Evolutionary conservation across 495 filamentous ascomycete genomes (phyloP).

Genomic region (Chaetomium cochliodes): DNA sequence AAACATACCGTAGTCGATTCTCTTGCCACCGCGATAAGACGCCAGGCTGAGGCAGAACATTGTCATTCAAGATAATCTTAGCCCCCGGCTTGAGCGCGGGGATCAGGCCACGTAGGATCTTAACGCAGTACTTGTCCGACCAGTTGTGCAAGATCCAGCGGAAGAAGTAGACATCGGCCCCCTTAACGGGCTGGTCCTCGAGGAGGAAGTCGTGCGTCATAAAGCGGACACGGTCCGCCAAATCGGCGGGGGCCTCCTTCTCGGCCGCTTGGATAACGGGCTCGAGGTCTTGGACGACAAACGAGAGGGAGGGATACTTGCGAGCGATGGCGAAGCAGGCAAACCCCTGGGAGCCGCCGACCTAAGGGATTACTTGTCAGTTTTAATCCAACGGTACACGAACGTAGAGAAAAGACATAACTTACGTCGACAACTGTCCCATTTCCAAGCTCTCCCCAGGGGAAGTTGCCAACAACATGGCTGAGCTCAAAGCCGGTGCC

Average conservation of each 20-base stretch:
- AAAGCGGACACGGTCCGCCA: slow-evolving; percentile 26
- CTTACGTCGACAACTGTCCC: slow-evolving; percentile 9
- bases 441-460: slow-evolving; percentile 7
- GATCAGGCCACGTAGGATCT: neutral
- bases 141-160: slow-evolving; percentile 47
- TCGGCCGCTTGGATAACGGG: slow-evolving; percentile 2
- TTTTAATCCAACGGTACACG: neutral
- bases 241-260: neutral
- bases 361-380: neutral
- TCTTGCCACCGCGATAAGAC: neutral
- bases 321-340: slow-evolving; percentile 10
- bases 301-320: neutral
- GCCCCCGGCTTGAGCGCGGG: neutral
- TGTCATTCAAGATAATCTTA: neutral
- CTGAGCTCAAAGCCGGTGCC: neutral
- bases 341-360: slow-evolving; percentile 16
- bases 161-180: slow-evolving; percentile 42
- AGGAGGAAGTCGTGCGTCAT: slow-evolving; percentile 54
- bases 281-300: slow-evolving; percentile 22
- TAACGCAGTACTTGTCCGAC: slow-evolving; percentile 34
- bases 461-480: neutral
- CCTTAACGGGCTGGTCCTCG: slow-evolving; percentile 47
- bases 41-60: neutral
- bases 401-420: neutral
- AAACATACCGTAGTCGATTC: neutral